phyloP scores from a whole-genome alignment of 129 eudicot genomes.

The Centella asiatica region DNA sequence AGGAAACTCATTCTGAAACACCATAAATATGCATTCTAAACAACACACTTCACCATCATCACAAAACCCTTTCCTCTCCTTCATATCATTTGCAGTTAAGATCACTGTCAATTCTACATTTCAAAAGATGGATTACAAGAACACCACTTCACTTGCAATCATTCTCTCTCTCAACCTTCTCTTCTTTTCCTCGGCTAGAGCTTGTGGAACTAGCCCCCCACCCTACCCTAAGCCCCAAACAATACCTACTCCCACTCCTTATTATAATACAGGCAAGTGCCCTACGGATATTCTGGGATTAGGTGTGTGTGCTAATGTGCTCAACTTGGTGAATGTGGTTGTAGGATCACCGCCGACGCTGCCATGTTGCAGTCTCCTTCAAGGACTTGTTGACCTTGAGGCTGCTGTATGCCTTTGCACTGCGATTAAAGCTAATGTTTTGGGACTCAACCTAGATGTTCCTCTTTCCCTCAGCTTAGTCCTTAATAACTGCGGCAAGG shows the following conservation, averaged over 20 bases:
- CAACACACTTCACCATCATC: no score
- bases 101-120: no score
- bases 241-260: conserved; percentile 28
- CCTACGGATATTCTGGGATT: conserved; percentile 55
- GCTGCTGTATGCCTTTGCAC: conserved; percentile 93
- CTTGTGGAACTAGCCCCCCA: conserved; percentile 24
- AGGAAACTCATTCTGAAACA: no score
- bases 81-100: no score
- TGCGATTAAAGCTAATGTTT: conserved; percentile 67
- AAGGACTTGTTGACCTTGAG: conserved; percentile 74
- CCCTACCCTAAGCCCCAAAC: conserved; percentile 15
- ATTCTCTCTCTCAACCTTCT: conserved; percentile 38
- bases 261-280: conserved; percentile 44
- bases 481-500: conserved; percentile 56
- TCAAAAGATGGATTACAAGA: conserved; percentile 24
- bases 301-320: conserved; percentile 56
- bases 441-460: conserved; percentile 57
- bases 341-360: conserved; percentile 58
- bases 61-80: no score
- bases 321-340: conserved; percentile 44
- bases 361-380: conserved; percentile 74
- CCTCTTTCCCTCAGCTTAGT: conserved; percentile 77
- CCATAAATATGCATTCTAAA: no score
- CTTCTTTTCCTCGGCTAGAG: conserved; percentile 30
- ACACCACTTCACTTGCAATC: conserved; percentile 25